Evolutionary conservation across 257 asterid genomes (phyloP).

Genomic region (Ballota nigra): DNA sequence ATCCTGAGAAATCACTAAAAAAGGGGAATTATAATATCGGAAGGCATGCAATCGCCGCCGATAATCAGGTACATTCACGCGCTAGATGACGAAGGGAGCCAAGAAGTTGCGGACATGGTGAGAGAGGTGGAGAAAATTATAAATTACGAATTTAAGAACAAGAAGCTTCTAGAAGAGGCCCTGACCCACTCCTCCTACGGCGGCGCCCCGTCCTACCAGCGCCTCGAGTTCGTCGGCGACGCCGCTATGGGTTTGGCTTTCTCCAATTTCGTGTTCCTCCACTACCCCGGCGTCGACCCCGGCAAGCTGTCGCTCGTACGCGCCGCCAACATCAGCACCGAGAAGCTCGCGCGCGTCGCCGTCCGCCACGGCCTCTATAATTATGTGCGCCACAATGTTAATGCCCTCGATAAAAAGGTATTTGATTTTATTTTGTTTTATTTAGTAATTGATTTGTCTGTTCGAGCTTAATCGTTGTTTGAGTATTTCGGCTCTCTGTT

Average conservation of each 20-base stretch:
- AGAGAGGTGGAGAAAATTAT: slow-evolving; percentile 54
- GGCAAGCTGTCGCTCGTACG: slow-evolving; percentile 73
- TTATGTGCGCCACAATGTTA: slow-evolving; percentile 60
- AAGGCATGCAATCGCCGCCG: neutral
- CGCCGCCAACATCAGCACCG: slow-evolving; percentile 77
- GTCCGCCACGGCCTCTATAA: slow-evolving; percentile 55
- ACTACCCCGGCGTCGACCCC: slow-evolving; percentile 54
- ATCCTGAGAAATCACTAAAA: neutral
- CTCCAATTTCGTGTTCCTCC: slow-evolving; percentile 41
- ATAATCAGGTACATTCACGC: neutral
- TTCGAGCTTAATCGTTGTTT: neutral
- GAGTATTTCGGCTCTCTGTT: neutral
- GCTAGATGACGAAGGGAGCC: neutral
- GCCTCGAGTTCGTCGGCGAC: slow-evolving; percentile 90
- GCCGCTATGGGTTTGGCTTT: slow-evolving; percentile 62
- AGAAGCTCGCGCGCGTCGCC: slow-evolving; percentile 81
- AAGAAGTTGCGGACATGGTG: slow-evolving; percentile 39
- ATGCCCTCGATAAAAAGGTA: slow-evolving; percentile 52
- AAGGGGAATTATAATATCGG: no score
- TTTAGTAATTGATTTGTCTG: no score
- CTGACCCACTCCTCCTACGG: slow-evolving; percentile 72
- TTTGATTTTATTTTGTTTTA: neutral
- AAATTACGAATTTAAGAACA: slow-evolving; percentile 40
- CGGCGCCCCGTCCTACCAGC: slow-evolving; percentile 59
- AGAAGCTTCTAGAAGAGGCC: slow-evolving; percentile 65